These are phyloP conservation scores for Thalassiosira livingstoniorum DNA, from an alignment of 352 stramenopile genomes.

Conservation along the genomic window DNA sequence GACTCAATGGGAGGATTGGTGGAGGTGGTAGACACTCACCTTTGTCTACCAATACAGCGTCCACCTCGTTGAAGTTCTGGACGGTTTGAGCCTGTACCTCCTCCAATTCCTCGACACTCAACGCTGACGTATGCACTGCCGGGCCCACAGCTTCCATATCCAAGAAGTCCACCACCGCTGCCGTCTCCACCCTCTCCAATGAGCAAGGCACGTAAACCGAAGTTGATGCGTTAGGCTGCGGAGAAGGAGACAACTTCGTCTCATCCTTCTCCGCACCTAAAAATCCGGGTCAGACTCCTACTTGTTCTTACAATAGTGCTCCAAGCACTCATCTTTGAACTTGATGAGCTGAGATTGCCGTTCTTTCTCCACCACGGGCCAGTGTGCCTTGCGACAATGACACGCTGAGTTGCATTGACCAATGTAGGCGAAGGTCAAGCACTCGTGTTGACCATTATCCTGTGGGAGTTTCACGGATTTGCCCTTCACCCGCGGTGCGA, in stretches of 20 bases:
- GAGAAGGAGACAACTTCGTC: background rate
- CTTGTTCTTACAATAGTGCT: background rate
- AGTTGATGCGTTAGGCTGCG: no score
- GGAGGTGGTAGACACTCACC: no score
- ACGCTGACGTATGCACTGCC: no score
- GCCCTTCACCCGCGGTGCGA: background rate
- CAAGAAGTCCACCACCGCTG: background rate
- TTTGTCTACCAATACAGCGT: no score
- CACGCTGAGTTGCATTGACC: background rate
- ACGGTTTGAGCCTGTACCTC: no score
- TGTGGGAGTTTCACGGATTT: background rate
- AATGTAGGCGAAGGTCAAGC: background rate
- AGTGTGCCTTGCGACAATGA: background rate
- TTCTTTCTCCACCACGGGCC: background rate
- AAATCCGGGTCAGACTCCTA: background rate
- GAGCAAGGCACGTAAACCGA: background rate
- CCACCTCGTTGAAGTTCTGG: no score
- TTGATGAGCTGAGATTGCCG: background rate
- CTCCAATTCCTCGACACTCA: no score
- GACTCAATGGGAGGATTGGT: no score
- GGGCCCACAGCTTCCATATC: background rate
- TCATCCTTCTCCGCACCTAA: background rate
- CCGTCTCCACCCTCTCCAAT: background rate
- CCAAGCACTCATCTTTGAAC: background rate
- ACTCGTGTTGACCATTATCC: background rate